Evolutionary conservation across 371 early-diverging fungal species (phyloP).

Genomic region (Dichotomocladium elegans): DNA sequence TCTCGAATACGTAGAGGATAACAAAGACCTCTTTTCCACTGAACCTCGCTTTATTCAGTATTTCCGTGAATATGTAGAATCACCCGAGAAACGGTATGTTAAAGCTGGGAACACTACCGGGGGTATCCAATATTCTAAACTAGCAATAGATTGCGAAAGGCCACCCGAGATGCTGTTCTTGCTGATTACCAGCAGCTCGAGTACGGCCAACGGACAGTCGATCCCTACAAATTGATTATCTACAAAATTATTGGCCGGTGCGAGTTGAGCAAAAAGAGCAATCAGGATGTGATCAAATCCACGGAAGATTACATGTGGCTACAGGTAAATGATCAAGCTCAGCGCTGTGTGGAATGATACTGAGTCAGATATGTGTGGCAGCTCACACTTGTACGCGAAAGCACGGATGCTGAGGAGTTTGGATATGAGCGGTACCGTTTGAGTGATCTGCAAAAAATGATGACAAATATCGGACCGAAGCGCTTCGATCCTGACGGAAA

Average conservation of each 20-base stretch:
- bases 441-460: constrained; percentile 56
- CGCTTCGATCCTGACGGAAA: constrained; percentile 70
- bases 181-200: constrained; percentile 56
- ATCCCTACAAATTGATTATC: constrained; percentile 85
- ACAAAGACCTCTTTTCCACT: constrained; percentile 45
- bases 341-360: background rate
- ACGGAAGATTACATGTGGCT: constrained; percentile 89
- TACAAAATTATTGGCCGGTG: constrained; percentile 89
- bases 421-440: constrained; percentile 62
- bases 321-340: constrained; percentile 20
- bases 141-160: constrained; percentile 8
- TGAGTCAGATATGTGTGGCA: constrained; percentile 10
- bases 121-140: no score
- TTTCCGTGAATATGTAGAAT: constrained; percentile 64
- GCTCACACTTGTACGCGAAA: constrained; percentile 65
- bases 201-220: constrained; percentile 46
- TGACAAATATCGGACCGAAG: constrained; percentile 62
- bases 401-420: constrained; percentile 34
- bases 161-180: constrained; percentile 44
- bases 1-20: constrained; percentile 54
- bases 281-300: constrained; percentile 58
- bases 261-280: constrained; percentile 65
- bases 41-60: constrained; percentile 62
- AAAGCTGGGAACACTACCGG: no score
- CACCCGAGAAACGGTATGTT: constrained; percentile 21